Evolutionary conservation across 805 yeast species (phyloP).

Genomic region (Kuraishia capsulata): DNA sequence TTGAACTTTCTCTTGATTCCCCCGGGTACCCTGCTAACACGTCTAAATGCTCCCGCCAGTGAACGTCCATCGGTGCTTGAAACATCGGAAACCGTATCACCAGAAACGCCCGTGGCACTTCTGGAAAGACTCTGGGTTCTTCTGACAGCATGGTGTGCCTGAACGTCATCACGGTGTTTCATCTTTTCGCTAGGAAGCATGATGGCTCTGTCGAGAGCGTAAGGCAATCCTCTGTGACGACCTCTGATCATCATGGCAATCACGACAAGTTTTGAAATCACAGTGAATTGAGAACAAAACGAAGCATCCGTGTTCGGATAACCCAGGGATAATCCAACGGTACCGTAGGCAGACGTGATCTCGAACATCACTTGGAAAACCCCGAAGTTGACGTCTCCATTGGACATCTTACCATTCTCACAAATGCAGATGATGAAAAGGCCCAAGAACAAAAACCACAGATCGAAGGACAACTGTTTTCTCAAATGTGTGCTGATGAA

Average conservation of each 20-base stretch:
- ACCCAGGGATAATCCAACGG: slow-evolving; percentile 89
- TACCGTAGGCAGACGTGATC: slow-evolving; percentile 90
- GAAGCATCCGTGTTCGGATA: slow-evolving; percentile 62
- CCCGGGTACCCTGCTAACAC: background rate
- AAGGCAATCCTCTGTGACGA: slow-evolving; percentile 93
- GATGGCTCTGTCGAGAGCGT: slow-evolving; percentile 87
- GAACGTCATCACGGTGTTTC: slow-evolving; percentile 51
- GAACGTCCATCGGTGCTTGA: no score
- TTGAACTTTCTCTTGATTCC: background rate
- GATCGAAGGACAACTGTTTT: slow-evolving; percentile 84
- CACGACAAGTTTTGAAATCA: slow-evolving; percentile 72
- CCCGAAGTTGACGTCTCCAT: slow-evolving; percentile 38
- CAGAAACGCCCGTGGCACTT: background rate
- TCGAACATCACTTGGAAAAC: slow-evolving; percentile 77
- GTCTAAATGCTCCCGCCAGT: no score
- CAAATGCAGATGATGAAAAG: slow-evolving; percentile 79
- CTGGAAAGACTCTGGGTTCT: slow-evolving; percentile 14
- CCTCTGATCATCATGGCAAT: slow-evolving; percentile 92
- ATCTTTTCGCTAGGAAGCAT: slow-evolving; percentile 68
- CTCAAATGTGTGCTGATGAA: slow-evolving; percentile 84
- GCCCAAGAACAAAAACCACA: slow-evolving; percentile 89
- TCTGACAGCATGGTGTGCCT: slow-evolving; percentile 35
- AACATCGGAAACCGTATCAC: no score
- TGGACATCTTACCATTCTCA: slow-evolving; percentile 57
- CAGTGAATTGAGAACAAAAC: slow-evolving; percentile 61